phyloP scores from a whole-genome alignment of 2,329 filamentous ascomycete species.

The Diaporthe humulicola region DNA sequence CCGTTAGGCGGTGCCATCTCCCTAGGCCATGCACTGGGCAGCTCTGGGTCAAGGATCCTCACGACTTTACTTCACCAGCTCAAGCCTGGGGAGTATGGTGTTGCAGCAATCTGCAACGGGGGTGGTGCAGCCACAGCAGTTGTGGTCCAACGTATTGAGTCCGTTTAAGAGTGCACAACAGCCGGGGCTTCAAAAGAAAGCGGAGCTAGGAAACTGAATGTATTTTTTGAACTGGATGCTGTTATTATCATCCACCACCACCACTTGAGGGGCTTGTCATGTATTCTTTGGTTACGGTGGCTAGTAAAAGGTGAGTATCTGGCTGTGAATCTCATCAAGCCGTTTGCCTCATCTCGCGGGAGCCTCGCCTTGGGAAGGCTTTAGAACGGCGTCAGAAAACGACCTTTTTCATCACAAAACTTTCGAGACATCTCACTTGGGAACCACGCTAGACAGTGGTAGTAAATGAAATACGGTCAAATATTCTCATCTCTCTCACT shows the following conservation, averaged over 20 bases:
- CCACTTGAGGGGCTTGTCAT: neutral
- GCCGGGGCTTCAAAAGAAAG: neutral
- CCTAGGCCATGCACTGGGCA: constrained; percentile 90
- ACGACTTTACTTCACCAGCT: constrained; percentile 93
- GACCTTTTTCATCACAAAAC: neutral
- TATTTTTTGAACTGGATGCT: neutral
- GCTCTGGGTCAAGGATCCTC: constrained; percentile 91
- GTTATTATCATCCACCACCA: fast-evolving
- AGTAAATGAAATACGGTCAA: no score
- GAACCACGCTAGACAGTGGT: no score
- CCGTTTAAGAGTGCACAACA: constrained; percentile 52
- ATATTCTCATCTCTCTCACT: no score
- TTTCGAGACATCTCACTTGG: neutral
- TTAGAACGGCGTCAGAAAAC: neutral
- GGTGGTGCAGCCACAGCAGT: constrained; percentile 92
- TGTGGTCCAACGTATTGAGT: constrained; percentile 86
- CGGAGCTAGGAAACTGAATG: neutral
- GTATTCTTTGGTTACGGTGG: neutral
- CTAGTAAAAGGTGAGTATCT: neutral
- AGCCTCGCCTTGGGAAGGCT: neutral
- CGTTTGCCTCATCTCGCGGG: neutral
- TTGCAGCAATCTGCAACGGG: constrained; percentile 96
- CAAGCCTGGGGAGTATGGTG: constrained; percentile 92
- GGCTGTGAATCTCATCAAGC: neutral
- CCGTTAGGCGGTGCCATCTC: constrained; percentile 92